Conservation (phyloP, 805 yeast species). For the Candida tibetensis region DNA sequence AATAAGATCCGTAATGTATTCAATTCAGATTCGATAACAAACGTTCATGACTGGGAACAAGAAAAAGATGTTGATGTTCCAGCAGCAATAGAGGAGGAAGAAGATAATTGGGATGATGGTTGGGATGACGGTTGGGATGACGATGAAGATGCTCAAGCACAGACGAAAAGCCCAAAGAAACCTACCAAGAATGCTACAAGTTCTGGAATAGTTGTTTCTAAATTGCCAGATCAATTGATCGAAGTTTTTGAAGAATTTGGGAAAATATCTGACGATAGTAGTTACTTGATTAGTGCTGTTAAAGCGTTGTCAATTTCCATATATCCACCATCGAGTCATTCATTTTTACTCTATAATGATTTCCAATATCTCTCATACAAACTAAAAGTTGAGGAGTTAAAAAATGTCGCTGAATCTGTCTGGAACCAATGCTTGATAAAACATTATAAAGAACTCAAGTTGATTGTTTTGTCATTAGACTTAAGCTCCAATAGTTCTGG, state of each 20-base stretch:
- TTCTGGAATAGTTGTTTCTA: constrained; percentile 17
- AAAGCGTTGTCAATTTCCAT: constrained; percentile 29
- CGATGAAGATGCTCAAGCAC: constrained; percentile 6
- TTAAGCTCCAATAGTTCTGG: constrained; percentile 8
- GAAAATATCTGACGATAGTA: constrained; percentile 17
- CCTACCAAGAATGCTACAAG: not conserved
- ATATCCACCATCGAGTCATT: constrained; percentile 31
- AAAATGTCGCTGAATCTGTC: constrained; percentile 13
- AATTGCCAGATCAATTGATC: constrained; percentile 21
- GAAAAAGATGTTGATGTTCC: not conserved
- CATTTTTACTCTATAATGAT: constrained; percentile 38
- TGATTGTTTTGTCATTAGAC: constrained; percentile 14
- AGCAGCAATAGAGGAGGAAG: constrained; percentile 11
- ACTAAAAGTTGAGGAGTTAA: constrained; percentile 13
- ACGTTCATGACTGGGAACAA: not conserved
- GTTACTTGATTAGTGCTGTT: constrained; percentile 25
- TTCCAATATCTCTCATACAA: constrained; percentile 22
- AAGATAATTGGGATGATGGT: constrained; percentile 25
- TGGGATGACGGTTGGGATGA: constrained; percentile 31
- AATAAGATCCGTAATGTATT: constrained; percentile 21
- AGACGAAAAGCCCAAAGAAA: not conserved
- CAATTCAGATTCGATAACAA: constrained; percentile 1
- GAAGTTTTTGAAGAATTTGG: constrained; percentile 22
- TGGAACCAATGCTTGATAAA: constrained; percentile 20
- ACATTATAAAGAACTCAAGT: constrained; percentile 18